Base-by-base conservation (phyloP, 1,284 basidiomycete species). In the Laetiporus sulphureus region DNA sequence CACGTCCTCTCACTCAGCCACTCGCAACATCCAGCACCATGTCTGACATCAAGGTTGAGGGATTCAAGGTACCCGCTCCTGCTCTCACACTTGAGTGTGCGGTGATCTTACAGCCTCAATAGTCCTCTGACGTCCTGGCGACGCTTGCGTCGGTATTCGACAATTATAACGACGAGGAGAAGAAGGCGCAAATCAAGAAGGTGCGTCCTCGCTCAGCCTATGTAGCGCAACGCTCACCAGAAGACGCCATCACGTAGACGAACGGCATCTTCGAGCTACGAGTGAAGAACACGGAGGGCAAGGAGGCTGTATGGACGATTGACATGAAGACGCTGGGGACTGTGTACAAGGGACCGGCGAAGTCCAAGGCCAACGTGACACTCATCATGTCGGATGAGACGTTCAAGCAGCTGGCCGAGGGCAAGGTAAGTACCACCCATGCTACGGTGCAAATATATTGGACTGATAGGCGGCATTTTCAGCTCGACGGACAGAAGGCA, bases 231-330 rank as follows among this genome's bases (percentile, higher is more conserved):
- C 29, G 12, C 8, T 33, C 25, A 27, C 36, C n/a, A n/a, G n/a
- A n/a, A n/a, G 7, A 29, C 31, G 25, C 36, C 15, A 7, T 25
- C 23, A n/a, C 40, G 2, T 52, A 95, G 92, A 91, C 87, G 47
- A 93, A 91, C 61, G 91, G 89, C 52, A 78, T 94, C 63, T 95
- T 97, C 63, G 87, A 95, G 68, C 72, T 97, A 48, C 79, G 82
- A 50, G 77, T 96, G 55, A 83, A 86, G 66, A 92, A 93, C 61
- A 68, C 64, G 15, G 73, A 73, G 25, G 88, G 86, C 53, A 74
- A 89, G 63, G 83, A 86, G 58, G 88, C 72, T 36, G 72, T 73
- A 35, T 94, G 90, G 89, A 93, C 91, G n/a, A 91, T 98, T 54
- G 95, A 98, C 72, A 63, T 97, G 60, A 99, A 99, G 78, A 88